Percentiles rank a stretch among this genome's conserved stretches.
phyloP scores from a whole-genome alignment of 2,329 filamentous ascomycete genomes.

The Pyrenochaeta sp. region DNA sequence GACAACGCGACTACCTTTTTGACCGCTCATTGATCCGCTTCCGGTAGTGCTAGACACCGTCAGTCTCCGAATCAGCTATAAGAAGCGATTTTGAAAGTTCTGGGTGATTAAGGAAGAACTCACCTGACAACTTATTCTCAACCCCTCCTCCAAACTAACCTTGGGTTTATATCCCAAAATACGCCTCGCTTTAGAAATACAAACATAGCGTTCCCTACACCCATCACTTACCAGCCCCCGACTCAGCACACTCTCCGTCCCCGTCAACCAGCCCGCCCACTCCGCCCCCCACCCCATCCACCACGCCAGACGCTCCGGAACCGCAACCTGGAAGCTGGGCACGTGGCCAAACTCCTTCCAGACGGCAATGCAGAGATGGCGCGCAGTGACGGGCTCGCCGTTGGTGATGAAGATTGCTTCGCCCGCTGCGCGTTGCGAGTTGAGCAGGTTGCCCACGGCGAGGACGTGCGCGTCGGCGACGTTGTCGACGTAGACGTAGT shows the following conservation, averaged over 20 bases:
- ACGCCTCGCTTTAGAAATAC: conserved; percentile 59
- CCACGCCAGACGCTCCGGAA: conserved; percentile 61
- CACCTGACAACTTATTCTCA: conserved; percentile 46
- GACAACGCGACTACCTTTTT: neutral
- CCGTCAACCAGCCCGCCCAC: conserved; percentile 56
- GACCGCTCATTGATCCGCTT: neutral
- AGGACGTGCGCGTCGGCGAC: conserved; percentile 83
- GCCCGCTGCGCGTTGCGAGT: conserved; percentile 68
- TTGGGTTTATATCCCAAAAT: conserved; percentile 63
- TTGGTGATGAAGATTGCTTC: conserved; percentile 93
- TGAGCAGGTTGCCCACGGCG: conserved; percentile 76
- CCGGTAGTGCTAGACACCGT: neutral
- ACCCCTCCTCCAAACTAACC: conserved; percentile 61
- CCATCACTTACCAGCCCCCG: conserved; percentile 65
- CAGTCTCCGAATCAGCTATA: neutral
- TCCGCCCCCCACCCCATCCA: conserved; percentile 58
- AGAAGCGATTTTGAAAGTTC: neutral
- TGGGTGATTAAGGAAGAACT: conserved; percentile 11
- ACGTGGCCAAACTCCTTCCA: conserved; percentile 71
- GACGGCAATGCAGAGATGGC: conserved; percentile 83
- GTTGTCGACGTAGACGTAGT: conserved; percentile 75
- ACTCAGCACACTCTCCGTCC: conserved; percentile 57
- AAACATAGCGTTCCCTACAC: conserved; percentile 62
- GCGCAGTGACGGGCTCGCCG: conserved; percentile 86
- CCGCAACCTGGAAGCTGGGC: conserved; percentile 57